Conservation (phyloP, 257 asterid species). For the Orobanche coerulescens region DNA sequence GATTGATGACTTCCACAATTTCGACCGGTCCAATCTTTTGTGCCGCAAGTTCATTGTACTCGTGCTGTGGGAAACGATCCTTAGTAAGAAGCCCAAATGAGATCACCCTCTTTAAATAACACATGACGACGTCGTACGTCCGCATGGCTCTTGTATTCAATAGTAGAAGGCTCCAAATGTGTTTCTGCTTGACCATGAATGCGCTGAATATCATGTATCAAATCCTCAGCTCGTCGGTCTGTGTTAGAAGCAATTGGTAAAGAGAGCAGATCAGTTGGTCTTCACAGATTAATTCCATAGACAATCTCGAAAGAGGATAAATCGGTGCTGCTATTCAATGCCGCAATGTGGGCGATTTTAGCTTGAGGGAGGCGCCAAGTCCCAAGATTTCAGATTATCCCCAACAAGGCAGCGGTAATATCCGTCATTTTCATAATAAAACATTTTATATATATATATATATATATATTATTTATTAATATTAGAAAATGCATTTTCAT, state of each 20-base stretch:
- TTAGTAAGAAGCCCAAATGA: neutral
- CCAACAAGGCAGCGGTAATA: no score
- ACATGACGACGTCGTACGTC: neutral
- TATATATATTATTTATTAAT: no score
- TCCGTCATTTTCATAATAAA: no score
- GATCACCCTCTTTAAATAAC: neutral
- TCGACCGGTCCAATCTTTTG: neutral
- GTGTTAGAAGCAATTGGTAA: neutral
- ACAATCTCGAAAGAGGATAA: neutral
- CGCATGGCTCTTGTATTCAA: neutral
- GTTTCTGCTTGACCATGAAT: neutral
- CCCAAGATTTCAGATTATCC: no score
- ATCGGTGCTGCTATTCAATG: neutral
- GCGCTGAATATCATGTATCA: neutral
- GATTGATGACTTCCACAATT: neutral
- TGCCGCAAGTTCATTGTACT: neutral
- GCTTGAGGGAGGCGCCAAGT: no score
- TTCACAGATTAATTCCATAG: neutral
- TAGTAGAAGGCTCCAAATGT: neutral
- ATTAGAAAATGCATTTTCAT: no score
- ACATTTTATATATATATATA: no score
- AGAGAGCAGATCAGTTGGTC: neutral
- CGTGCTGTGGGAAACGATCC: neutral
- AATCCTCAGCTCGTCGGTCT: neutral
- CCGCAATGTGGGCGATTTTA: neutral